phyloP scores from a whole-genome alignment of 176 grass and related monocot species.

The Tillandsia fasciculata region DNA sequence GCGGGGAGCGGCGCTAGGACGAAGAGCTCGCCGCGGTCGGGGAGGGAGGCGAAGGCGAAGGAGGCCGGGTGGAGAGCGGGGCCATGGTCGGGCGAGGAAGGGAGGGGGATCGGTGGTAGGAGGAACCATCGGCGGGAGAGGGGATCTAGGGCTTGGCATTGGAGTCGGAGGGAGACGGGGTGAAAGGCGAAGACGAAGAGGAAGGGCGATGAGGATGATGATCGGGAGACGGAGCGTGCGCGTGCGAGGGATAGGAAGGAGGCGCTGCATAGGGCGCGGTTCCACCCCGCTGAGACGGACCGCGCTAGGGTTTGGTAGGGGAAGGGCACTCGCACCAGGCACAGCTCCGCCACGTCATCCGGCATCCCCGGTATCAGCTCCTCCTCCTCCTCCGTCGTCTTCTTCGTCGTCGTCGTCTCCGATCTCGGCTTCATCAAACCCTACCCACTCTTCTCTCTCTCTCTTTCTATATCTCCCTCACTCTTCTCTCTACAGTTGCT shows the following conservation, averaged over 20 bases:
- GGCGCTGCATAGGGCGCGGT: slow-evolving; percentile 56
- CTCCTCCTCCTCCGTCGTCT: slow-evolving; percentile 18
- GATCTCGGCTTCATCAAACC: background rate
- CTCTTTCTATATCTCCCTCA: background rate
- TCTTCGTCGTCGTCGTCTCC: slow-evolving; percentile 28
- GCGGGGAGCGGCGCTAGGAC: slow-evolving; percentile 44
- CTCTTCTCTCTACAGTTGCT: no score
- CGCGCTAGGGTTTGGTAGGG: slow-evolving; percentile 85
- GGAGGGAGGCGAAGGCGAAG: slow-evolving; percentile 51
- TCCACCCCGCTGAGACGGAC: slow-evolving; percentile 85
- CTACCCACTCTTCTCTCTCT: background rate
- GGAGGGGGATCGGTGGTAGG: slow-evolving; percentile 54
- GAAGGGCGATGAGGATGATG: slow-evolving; percentile 43
- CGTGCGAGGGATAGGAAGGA: slow-evolving; percentile 27
- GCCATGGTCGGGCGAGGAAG: slow-evolving; percentile 13
- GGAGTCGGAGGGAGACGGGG: slow-evolving; percentile 55
- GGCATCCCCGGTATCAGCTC: slow-evolving; percentile 72
- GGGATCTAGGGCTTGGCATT: slow-evolving; percentile 85
- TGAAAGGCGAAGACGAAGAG: slow-evolving; percentile 86
- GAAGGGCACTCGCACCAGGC: slow-evolving; percentile 94
- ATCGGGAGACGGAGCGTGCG: background rate
- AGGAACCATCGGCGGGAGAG: slow-evolving; percentile 61
- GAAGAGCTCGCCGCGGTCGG: slow-evolving; percentile 72
- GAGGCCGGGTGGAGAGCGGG: slow-evolving; percentile 35
- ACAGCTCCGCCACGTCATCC: slow-evolving; percentile 95